phyloP scores from a whole-genome alignment of 768 basidiomycete species.

The Naematelia encephala region DNA sequence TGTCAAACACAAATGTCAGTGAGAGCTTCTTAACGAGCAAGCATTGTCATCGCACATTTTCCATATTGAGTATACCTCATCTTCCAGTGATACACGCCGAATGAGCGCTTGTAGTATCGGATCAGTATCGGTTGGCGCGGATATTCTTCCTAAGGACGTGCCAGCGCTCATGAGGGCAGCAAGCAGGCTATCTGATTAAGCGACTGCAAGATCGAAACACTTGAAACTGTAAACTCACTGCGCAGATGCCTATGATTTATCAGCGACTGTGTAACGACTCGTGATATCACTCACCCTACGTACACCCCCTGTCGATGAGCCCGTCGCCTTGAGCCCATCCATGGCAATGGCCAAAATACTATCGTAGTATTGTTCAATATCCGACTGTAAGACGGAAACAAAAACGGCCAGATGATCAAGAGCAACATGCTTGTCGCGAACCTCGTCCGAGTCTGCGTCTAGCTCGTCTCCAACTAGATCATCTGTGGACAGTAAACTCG shows the following conservation, averaged over 20 bases:
- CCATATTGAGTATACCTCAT: background rate
- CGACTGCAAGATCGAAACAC: no score
- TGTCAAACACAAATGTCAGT: background rate
- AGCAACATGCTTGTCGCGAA: slow-evolving; percentile 34
- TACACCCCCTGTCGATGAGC: background rate
- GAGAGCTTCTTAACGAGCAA: background rate
- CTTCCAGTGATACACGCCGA: background rate
- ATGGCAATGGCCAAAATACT: slow-evolving; percentile 22
- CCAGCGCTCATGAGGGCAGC: background rate
- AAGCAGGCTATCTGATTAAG: background rate
- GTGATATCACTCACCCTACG: background rate
- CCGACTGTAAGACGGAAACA: slow-evolving; percentile 18
- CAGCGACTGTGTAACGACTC: background rate
- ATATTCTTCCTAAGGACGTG: background rate
- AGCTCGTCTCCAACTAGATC: slow-evolving; percentile 58
- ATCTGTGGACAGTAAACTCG: slow-evolving; percentile 10
- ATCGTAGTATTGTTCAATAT: slow-evolving; percentile 27
- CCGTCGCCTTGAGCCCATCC: slow-evolving; percentile 10
- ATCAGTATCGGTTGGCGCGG: background rate
- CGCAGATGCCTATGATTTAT: background rate
- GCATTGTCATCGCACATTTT: background rate
- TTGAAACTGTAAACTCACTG: background rate
- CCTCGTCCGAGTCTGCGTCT: slow-evolving; percentile 55
- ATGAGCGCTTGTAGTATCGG: background rate
- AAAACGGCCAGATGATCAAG: slow-evolving; percentile 32